Conservation (phyloP, 306 rosid genomes). For the Prosopis cineraria region DNA sequence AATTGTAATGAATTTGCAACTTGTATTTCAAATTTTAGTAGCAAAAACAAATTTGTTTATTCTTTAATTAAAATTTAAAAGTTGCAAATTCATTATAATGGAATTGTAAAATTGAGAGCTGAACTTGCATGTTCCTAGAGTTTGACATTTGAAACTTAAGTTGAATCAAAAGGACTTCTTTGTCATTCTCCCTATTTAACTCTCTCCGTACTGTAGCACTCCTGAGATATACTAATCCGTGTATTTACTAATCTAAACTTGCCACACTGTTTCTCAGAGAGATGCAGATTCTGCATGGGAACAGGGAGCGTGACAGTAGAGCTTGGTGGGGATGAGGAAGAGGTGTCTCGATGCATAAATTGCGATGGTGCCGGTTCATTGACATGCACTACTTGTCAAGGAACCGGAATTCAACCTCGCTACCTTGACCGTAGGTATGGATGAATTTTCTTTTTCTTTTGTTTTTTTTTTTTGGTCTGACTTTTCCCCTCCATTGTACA, state of each 20-base stretch:
- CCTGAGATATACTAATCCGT: not conserved
- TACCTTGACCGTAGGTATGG: slow-evolving; percentile 93
- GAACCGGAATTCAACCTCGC: slow-evolving; percentile 97
- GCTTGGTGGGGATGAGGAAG: slow-evolving; percentile 80
- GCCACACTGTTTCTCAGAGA: slow-evolving; percentile 56
- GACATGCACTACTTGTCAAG: slow-evolving; percentile 98
- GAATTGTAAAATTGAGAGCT: too few relatives aligned
- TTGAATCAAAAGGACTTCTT: too few relatives aligned
- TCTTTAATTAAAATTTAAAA: too few relatives aligned
- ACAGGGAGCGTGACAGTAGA: slow-evolving; percentile 71
- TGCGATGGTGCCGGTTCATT: slow-evolving; percentile 86
- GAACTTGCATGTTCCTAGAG: too few relatives aligned
- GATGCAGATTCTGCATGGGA: slow-evolving; percentile 89
- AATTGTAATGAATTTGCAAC: too few relatives aligned
- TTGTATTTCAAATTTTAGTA: too few relatives aligned
- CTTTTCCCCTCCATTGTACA: not conserved
- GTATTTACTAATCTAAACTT: not conserved
- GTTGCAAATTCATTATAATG: too few relatives aligned
- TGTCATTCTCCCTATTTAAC: too few relatives aligned
- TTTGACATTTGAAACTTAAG: too few relatives aligned
- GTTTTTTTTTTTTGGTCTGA: too few relatives aligned
- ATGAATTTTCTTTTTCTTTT: not conserved
- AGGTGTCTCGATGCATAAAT: slow-evolving; percentile 85
- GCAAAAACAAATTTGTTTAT: too few relatives aligned
- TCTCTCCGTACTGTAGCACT: slow-evolving; percentile 4